Conservation (phyloP, 2,329 filamentous ascomycete genomes). For the Daldinia eschscholtzii region DNA sequence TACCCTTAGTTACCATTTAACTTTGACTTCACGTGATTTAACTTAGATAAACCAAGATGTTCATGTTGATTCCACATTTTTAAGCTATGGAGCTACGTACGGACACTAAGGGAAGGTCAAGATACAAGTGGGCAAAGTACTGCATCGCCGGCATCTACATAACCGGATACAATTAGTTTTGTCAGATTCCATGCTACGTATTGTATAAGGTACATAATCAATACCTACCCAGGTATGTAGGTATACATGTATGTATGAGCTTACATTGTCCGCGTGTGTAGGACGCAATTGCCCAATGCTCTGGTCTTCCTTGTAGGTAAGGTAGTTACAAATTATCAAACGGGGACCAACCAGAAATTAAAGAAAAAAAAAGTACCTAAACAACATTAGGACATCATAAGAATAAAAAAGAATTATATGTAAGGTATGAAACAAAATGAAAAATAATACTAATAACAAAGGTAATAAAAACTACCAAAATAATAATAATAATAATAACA, state of each 20-base stretch:
- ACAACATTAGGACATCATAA: not conserved
- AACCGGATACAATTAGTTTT: conserved; percentile 10
- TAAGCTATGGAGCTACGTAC: not conserved
- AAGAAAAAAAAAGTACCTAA: not conserved
- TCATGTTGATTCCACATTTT: conserved; percentile 29
- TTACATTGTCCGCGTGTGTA: too few species aligned
- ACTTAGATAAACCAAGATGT: conserved; percentile 14
- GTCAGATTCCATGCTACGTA: not conserved
- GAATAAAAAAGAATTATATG: not conserved
- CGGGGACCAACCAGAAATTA: not conserved
- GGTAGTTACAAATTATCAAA: not conserved
- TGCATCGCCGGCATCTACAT: conserved; percentile 12
- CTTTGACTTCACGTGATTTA: conserved; percentile 27
- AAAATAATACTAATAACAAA: conserved; percentile 1
- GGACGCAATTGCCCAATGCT: conserved; percentile 14
- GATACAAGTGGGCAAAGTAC: conserved; percentile 19
- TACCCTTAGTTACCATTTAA: conserved; percentile 13
- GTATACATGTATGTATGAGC: not conserved
- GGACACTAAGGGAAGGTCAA: not conserved
- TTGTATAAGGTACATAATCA: not conserved
- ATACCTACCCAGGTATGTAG: not conserved
- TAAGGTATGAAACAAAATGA: conserved; percentile 3
- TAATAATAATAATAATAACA: not conserved
- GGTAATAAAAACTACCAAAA: not conserved
- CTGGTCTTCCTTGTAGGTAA: not conserved